Base-by-base conservation (phyloP, 352 stramenopile genomes). In the Bremia lactucae region DNA sequence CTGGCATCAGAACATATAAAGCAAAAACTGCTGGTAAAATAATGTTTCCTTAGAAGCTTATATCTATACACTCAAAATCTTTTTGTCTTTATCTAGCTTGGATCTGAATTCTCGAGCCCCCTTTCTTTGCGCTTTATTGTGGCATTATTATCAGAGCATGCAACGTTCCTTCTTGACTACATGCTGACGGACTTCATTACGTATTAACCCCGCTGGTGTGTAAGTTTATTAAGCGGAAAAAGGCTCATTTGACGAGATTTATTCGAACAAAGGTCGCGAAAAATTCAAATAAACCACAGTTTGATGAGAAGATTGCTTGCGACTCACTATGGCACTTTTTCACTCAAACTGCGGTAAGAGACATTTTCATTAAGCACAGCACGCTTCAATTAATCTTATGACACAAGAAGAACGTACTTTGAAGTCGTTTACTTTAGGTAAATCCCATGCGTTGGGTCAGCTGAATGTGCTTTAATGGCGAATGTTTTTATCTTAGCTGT, bases 211-310 rank as follows among this genome's bases (percentile, higher is more conserved):
- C 11, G 64, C 70, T 13, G 76, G 70, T 6, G 72, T 91, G 5
- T 72, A 76, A 13, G 83, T 72, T 18, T 87, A 68, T 91, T 49
- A 72, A 91, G 46, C 65, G 76, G 3, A 92, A 92, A 36, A 88
- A 88, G 23, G 79, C 61, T 89, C 11, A 88, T 92, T 35, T 66
- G 76, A 43, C 70, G 76, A 34, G 76, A 76, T n/a, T 84, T 92
- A n/a, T 85, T 72, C 36, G 74, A 72, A 0, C 72, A 84, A 36
- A 58, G 68, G 8, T 24, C 44, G 18, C 31, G 31, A 21, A 33
- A 39, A 46, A 57, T 36, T 10, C 28, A 10, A 33, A 33, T 13
- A 15, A 14, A 31, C 50, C 46, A 29, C 47, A 42, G 35, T 33
- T 45, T 8, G 28, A 33, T 18, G 29, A 35, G 13, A 56, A 41